These are phyloP conservation scores for Ophiosphaerella narmari DNA, from an alignment of 2,329 filamentous ascomycete genomes.

Conservation along the genomic window DNA sequence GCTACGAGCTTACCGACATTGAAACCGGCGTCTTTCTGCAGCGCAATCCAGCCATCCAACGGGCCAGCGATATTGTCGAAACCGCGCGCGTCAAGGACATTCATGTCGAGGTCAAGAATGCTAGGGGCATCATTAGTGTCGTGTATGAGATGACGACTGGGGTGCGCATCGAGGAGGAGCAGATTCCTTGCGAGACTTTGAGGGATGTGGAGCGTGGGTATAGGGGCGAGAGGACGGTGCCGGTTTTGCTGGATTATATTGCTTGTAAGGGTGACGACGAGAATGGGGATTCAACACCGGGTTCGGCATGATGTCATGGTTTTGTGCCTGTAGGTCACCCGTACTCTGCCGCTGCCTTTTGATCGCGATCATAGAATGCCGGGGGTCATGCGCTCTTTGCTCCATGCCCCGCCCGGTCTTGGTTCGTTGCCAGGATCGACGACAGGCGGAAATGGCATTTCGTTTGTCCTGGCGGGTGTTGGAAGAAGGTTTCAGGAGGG, in stretches of 20 bases:
- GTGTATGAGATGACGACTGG: conserved; percentile 2
- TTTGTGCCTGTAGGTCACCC: no score
- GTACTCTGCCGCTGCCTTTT: background rate
- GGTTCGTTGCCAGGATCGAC: conserved; percentile 52
- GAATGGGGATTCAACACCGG: background rate
- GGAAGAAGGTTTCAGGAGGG: conserved; percentile 51
- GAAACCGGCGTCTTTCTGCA: no score
- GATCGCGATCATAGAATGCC: conserved; percentile 13
- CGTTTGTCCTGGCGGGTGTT: conserved; percentile 51
- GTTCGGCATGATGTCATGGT: background rate
- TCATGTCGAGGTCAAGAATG: background rate
- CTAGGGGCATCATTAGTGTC: background rate
- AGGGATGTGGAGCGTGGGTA: background rate
- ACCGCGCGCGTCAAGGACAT: background rate
- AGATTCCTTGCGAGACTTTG: background rate
- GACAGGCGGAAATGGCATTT: conserved; percentile 49
- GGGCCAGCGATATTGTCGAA: background rate
- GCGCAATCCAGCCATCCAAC: background rate
- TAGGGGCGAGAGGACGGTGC: background rate
- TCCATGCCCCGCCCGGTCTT: conserved; percentile 44
- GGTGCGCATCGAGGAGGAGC: background rate
- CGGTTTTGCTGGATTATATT: background rate
- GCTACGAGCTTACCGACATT: background rate
- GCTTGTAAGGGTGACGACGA: background rate
- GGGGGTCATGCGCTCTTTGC: conserved; percentile 52